Evolutionary conservation across 192 early-diverging fungal species (phyloP).

Genomic region (Coemansia sp.): DNA sequence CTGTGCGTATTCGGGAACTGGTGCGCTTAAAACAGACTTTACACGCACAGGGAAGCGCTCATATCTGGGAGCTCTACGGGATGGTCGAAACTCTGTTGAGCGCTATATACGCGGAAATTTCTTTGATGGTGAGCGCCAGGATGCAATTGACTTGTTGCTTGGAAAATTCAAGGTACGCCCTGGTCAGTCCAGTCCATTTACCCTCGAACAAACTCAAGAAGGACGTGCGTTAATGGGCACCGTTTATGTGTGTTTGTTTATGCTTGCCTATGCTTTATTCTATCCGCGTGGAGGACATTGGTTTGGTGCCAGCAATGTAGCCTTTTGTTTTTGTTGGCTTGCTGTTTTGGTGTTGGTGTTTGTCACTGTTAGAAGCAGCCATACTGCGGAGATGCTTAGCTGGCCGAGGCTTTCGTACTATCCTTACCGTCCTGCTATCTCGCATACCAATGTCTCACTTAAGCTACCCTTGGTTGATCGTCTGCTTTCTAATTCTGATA

Average conservation of each 20-base stretch:
- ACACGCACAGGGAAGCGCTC: slow-evolving; percentile 92
- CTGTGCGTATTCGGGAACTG: slow-evolving; percentile 90
- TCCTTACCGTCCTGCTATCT: slow-evolving; percentile 40
- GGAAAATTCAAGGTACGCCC: slow-evolving; percentile 60
- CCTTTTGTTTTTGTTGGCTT: slow-evolving; percentile 41
- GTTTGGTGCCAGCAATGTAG: slow-evolving; percentile 36
- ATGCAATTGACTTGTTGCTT: slow-evolving; percentile 86
- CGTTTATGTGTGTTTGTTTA: slow-evolving; percentile 49
- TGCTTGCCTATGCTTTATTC: slow-evolving; percentile 56
- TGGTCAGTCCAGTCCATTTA: slow-evolving; percentile 53
- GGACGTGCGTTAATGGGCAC: slow-evolving; percentile 58
- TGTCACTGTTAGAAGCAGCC: slow-evolving; percentile 27
- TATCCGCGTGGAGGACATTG: slow-evolving; percentile 49
- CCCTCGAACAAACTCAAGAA: slow-evolving; percentile 58
- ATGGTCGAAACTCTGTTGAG: slow-evolving; percentile 75
- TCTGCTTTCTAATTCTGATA: slow-evolving; percentile 26
- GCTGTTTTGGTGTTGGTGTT: slow-evolving; percentile 39
- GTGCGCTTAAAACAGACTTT: slow-evolving; percentile 97
- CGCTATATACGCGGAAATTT: slow-evolving; percentile 96
- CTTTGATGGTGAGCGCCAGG: slow-evolving; percentile 89
- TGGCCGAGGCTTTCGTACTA: slow-evolving; percentile 52
- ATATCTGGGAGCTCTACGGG: slow-evolving; percentile 75
- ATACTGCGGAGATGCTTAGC: slow-evolving; percentile 55
- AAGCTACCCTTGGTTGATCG: slow-evolving; percentile 39
- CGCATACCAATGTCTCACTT: slow-evolving; percentile 35